phyloP scores from a whole-genome alignment of 2,329 filamentous ascomycete genomes.

The Hypoxylon sp. region DNA sequence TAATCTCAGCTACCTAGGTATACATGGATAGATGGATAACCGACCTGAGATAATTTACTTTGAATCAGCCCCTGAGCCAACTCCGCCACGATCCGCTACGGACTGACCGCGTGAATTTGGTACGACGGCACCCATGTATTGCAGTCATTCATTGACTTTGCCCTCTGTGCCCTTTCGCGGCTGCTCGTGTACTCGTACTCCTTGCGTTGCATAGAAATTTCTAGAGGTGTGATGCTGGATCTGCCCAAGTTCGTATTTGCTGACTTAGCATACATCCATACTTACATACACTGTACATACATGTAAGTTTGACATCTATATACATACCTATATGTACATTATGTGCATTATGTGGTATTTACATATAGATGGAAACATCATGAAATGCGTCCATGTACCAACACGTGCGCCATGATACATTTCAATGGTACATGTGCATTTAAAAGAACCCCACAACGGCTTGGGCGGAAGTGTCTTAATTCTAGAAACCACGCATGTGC shows the following conservation, averaged over 20 bases:
- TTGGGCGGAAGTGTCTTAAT: constrained; percentile 32
- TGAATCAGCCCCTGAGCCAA: constrained; percentile 34
- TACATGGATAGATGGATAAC: constrained; percentile 5
- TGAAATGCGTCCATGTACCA: no score
- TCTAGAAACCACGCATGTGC: constrained; percentile 39
- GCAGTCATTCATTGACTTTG: constrained; percentile 1
- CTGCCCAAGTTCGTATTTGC: constrained; percentile 24
- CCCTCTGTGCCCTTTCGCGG: constrained; percentile 7
- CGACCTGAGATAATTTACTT: constrained; percentile 29
- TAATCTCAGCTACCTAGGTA: not conserved
- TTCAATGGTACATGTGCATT: not conserved
- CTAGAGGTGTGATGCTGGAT: constrained; percentile 11
- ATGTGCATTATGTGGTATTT: no score
- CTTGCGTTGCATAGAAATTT: constrained; percentile 11
- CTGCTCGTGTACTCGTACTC: not conserved
- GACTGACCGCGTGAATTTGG: constrained; percentile 6
- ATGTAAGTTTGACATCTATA: no score
- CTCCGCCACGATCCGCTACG: constrained; percentile 41
- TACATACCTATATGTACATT: no score
- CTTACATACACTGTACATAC: no score
- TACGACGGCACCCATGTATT: constrained; percentile 11
- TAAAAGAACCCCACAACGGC: constrained; percentile 19
- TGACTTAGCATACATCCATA: not conserved
- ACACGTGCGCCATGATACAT: not conserved
- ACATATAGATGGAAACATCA: no score